Base-by-base conservation (phyloP, 202 grass and related monocot genomes). In the Schoenoplectus triqueter region DNA sequence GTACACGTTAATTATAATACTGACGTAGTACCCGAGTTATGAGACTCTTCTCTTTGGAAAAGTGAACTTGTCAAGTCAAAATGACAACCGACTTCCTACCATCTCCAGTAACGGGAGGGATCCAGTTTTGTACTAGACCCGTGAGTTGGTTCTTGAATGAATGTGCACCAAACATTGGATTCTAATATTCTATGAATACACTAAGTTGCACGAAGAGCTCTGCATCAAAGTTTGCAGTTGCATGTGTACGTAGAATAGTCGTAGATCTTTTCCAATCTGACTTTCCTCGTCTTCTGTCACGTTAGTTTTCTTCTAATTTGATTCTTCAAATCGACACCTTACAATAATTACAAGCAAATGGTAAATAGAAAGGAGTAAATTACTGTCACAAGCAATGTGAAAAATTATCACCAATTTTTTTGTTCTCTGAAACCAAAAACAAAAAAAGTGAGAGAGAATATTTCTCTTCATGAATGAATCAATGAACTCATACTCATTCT, bases 1-100 rank as follows among this genome's bases (percentile, higher is more conserved):
- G 39, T 51, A 45, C 22, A 77, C 72, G 6, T 22, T 22, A 77
- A 77, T 21, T 3, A 76, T 62, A 62, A 76, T 13, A 52, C 46
- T 48, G 48, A 9, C 7, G 51, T 13, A 55, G 72, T 77, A 77
- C 72, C 20, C 72, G 72, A 77, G 72, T 15, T 62, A 62, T 62
- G 59, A 62, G 55, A 3, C 14, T 8, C 3, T 74, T 17, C 31
- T 8, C 48, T 74, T 74, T 47, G 70, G 48, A 74, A 74, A 74
- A 74, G 70, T 74, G 47, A 49, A 54, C 17, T 10, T 56, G 31
- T 78, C 73, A 78, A 78, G 50, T 78, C 73, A 59, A 76, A 11
- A 59, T 78, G 73, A 55, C 73, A 75, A 13, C 20, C 40, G 10
- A 41, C 74, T 20, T 41, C 20, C 73, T 51, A 48, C 2, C 69